Base-by-base conservation (phyloP, 73 alveolate species). In the Symbiodinium natans region DNA sequence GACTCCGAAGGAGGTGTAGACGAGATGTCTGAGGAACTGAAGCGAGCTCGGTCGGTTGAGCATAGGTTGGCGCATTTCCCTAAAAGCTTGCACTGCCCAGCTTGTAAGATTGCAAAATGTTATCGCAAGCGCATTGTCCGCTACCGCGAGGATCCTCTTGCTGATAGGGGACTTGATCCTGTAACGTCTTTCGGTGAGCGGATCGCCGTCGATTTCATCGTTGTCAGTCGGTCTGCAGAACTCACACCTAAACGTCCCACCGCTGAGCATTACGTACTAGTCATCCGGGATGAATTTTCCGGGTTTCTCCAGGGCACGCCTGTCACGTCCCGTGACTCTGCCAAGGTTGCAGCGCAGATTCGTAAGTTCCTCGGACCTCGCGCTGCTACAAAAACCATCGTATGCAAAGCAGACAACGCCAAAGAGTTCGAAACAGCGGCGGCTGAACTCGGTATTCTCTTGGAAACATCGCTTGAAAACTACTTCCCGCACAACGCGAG, bases 141-240 rank as follows among this genome's bases (percentile, higher is more conserved):
- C 48, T 31, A 74, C 27, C 29, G 85, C 27, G 85, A 74, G 43
- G 36, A 82, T 40, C 63, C 36, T 10, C 89, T 82, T 36, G 63
- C 40, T 39, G 89, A 82, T 11, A 54, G 89, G 68, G 89, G 89
- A 23, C 40, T 82, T 13, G 89, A 82, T 82, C 89, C 89, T 82
- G 89, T 82, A 9, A 82, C 68, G 11, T 33, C 63, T 11, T 82
- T 82, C 40, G 89, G 89, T 29, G 89, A 82, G 40, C 89, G 89
- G 38, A 82, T 82, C 23, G 89, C 89, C 31, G 23, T 82, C 40
- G 89, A 83, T 15, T 39, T 83, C 40, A 83, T 41, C 29, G 92
- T 41, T 41, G 92, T 83, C 27, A 63, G 92, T 38, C 36, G 40
- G 89, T 39, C 71, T 33, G 92, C 43, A 29, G 92, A 83, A 38